These are phyloP conservation scores for Diaporthe sp. DNA, from an alignment of 2,329 filamentous ascomycete species.

Conservation along the genomic window DNA sequence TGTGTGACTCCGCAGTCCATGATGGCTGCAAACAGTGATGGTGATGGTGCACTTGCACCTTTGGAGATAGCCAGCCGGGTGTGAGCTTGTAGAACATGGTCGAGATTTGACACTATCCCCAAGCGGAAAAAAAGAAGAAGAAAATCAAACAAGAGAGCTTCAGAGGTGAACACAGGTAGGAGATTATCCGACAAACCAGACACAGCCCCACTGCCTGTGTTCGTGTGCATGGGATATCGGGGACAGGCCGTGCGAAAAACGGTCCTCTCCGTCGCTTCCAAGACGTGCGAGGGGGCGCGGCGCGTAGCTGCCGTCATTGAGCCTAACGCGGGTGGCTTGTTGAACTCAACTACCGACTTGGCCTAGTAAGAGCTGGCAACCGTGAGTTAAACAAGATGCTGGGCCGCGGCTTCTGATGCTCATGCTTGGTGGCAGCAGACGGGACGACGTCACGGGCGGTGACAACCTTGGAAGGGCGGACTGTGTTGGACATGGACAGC, in stretches of 20 bases:
- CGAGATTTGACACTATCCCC: too few species aligned
- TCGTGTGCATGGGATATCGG: conserved; percentile 5
- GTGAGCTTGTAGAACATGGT: not conserved
- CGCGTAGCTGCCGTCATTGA: conserved; percentile 1
- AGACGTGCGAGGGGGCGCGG: not conserved
- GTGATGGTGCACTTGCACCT: not conserved
- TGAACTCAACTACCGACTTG: conserved; percentile 4
- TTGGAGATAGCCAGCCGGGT: not conserved
- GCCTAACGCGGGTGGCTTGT: not conserved
- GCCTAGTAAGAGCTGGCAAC: not conserved
- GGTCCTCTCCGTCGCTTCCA: not conserved
- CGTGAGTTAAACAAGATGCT: not conserved
- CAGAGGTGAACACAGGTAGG: not conserved
- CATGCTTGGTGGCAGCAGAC: not conserved
- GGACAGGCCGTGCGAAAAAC: conserved; percentile 15
- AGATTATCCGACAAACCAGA: not conserved
- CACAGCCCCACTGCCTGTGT: conserved; percentile 14
- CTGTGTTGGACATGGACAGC: conserved; percentile 20
- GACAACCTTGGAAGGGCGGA: conserved; percentile 21
- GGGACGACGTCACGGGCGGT: conserved; percentile 26
- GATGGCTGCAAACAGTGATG: not conserved
- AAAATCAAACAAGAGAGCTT: not conserved
- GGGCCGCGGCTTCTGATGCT: not conserved
- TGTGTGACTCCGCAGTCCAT: not conserved
- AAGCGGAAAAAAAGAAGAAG: not conserved